A percentile compares a stretch with the other conserved stretches of the same genome.
Conservation (phyloP, 306 rosid species). For the apple (Malus domestica) region DNA sequence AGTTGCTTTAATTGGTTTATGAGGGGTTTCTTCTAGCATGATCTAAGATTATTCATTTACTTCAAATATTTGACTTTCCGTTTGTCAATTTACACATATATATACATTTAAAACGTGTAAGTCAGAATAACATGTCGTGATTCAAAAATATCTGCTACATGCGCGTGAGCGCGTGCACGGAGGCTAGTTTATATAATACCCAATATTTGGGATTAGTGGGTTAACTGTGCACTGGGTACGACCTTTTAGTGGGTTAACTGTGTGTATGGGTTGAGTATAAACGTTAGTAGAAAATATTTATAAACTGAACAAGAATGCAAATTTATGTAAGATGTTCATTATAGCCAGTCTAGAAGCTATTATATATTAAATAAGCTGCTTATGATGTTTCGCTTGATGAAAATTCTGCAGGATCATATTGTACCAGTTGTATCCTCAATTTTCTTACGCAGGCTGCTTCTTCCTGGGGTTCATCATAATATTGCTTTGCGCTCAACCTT, state of each 20-base stretch:
- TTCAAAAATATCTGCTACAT: too few species aligned
- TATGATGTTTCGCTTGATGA: conserved; percentile 13
- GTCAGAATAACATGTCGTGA: too few species aligned
- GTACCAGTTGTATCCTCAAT: conserved; percentile 64
- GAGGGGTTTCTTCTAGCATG: too few species aligned
- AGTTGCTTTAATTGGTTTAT: too few species aligned
- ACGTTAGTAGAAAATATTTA: not conserved
- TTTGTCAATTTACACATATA: too few species aligned
- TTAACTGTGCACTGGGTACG: not conserved
- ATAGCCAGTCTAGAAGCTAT: conserved; percentile 9
- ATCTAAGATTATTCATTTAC: too few species aligned
- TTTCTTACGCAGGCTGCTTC: conserved; percentile 76
- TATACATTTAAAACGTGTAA: too few species aligned
- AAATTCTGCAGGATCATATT: conserved; percentile 61
- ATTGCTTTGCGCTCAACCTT: conserved; percentile 69
- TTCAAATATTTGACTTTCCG: too few species aligned
- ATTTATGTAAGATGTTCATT: not conserved
- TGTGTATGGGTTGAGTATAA: not conserved
- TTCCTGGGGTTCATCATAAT: conserved; percentile 78
- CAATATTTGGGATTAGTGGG: not conserved
- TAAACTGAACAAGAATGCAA: not conserved
- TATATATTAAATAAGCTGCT: conserved; percentile 1
- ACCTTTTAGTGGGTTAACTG: not conserved
- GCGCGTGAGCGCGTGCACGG: too few species aligned
- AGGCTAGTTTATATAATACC: not conserved